Conservation (phyloP, 345 rosid genomes). For the Gossypium thurberi region DNA sequence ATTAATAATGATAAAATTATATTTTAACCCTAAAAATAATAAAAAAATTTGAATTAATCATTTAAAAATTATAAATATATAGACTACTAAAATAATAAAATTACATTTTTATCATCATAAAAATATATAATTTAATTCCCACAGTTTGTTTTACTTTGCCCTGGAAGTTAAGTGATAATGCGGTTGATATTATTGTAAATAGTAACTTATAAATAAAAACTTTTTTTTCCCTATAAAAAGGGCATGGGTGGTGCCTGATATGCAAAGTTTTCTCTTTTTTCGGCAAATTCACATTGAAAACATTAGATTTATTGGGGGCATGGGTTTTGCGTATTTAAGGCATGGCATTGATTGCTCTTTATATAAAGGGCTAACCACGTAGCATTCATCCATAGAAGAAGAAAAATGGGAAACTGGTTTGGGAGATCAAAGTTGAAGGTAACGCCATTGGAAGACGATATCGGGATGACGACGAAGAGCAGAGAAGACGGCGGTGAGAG, state of each 20-base stretch:
- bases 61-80: too few species aligned
- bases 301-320: not conserved
- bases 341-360: not conserved
- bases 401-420: not conserved
- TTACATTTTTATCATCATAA: too few species aligned
- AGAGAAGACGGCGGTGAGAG: not conserved
- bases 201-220: too few species aligned
- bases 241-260: not conserved
- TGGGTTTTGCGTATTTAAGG: not conserved
- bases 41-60: too few species aligned
- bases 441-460: not conserved
- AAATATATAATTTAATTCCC: too few species aligned
- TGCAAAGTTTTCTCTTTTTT: not conserved
- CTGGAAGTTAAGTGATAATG: too few species aligned
- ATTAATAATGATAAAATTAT: too few species aligned
- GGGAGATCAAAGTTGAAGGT: constrained; percentile 1
- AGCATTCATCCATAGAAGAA: too few species aligned
- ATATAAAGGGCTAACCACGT: not conserved
- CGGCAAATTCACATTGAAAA: constrained; percentile 1
- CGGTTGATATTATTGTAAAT: too few species aligned
- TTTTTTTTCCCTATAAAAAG: not conserved
- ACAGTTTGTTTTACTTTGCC: too few species aligned
- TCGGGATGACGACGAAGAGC: not conserved
- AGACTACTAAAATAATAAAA: too few species aligned
- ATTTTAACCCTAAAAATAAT: too few species aligned